Base-by-base conservation (phyloP, 2,329 filamentous ascomycete species). In the Colletotrichum sp. region DNA sequence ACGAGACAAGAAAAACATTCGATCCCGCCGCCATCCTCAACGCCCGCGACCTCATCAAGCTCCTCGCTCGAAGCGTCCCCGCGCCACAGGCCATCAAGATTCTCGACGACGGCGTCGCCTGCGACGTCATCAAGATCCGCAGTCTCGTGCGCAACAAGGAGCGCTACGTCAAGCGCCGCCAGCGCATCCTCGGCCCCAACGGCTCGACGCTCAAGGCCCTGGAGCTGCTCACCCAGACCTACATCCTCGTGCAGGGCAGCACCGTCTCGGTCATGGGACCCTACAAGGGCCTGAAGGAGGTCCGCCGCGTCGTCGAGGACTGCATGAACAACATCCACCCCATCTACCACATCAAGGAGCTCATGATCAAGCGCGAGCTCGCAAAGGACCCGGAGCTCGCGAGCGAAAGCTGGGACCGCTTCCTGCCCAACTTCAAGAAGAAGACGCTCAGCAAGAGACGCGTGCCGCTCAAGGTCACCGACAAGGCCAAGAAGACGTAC, bases 241-340 rank as follows among this genome's bases (percentile, higher is more conserved):
- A 99, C 84, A 95, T 99, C 69, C 90, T 99, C 57, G 97, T 99
- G 1, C 97, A 99, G 84, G 97, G 97, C 79, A 99, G 98, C 85
- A 99, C 97, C 0, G 97, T 99, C 32, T 93, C 93, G 1, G 94
- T 92, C 7, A 98, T 99, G 95, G 97, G 97, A 0, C 93, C 93
- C 0, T 99, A 94, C 88, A 98, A 98, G 85, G 96, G 95, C 3
- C 86, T 99, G 63, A 99, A 99, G 86, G 96, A 98, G 81, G 92
- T 98, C 34, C 93, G 97, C 63, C 91, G 96, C 68, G 93, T 98
- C 24, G 92, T 99, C 48, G 95, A 98, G 84, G 96, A 99, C 85
- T 98, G 96, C 87, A 99, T 99, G 97, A 92, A 92, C 81, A 99
- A 99, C 83, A 93, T 98, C 72, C 97, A 99, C 86, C 95, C 98